These are phyloP conservation scores for Cladosporium phlei DNA, from an alignment of 2,329 filamentous ascomycete genomes.

Conservation along the genomic window DNA sequence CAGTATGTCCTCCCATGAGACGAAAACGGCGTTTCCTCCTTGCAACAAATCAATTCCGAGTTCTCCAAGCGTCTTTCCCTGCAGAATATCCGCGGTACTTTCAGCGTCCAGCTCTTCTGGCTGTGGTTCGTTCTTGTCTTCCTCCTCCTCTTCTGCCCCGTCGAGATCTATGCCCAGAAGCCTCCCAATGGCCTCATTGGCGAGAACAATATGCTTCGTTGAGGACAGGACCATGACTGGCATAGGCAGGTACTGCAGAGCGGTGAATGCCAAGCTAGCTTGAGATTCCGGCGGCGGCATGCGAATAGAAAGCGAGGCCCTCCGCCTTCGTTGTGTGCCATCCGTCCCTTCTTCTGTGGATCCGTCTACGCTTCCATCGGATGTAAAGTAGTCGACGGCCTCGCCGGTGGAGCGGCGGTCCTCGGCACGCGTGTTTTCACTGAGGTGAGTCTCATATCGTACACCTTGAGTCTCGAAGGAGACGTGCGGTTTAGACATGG, in stretches of 20 bases:
- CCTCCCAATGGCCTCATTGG: constrained; percentile 70
- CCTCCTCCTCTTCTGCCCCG: constrained; percentile 6
- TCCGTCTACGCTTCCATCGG: constrained; percentile 23
- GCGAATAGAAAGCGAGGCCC: constrained; percentile 29
- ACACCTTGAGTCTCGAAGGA: constrained; percentile 12
- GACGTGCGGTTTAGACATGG: constrained; percentile 11
- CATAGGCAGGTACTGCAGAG: constrained; percentile 69
- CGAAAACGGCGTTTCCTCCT: constrained; percentile 53
- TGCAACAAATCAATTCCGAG: constrained; percentile 70
- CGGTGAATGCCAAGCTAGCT: constrained; percentile 54
- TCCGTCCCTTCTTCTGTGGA: constrained; percentile 16
- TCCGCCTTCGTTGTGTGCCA: constrained; percentile 16
- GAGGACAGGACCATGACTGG: constrained; percentile 65
- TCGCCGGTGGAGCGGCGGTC: not conserved
- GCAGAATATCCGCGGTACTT: constrained; percentile 55
- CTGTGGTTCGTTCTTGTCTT: constrained; percentile 8
- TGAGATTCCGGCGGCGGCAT: constrained; percentile 30
- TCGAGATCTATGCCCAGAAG: constrained; percentile 56
- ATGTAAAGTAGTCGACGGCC: constrained; percentile 27
- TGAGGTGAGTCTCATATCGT: not conserved
- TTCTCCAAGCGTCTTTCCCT: constrained; percentile 62
- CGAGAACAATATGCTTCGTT: constrained; percentile 65
- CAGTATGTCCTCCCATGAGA: constrained; percentile 49
- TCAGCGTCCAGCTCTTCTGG: constrained; percentile 19
- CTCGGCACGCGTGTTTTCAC: not conserved